Base-by-base conservation (phyloP, 2,329 filamentous ascomycete genomes). In the Penicillium sp. region DNA sequence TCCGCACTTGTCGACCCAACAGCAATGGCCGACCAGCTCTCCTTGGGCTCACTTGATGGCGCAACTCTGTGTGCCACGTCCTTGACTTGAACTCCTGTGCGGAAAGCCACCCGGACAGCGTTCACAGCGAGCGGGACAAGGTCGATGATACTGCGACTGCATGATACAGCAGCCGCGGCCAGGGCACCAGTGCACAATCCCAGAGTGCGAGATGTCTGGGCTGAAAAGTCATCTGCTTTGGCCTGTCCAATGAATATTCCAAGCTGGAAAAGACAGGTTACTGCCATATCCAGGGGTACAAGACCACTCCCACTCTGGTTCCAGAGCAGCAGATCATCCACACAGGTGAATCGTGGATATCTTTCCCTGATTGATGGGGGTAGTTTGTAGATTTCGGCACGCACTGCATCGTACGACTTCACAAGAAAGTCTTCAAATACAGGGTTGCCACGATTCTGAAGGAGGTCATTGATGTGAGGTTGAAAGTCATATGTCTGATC, bases 91-190 rank as follows among this genome's bases (percentile, higher is more conserved):
- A 50, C 31, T 50, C 49, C 49, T 4, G 33, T 50, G 18, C 49
- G 31, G 18, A 50, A 50, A 10, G 75, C 70, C 47, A 75, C 65
- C 41, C 69, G 61, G 31, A 77, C 73, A 13, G 70, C 65, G 55
- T 77, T 68, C n/a, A 76, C 67, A 24, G 72, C 72, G 27, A 73
- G 60, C 19, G 72, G 73, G 24, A 78, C 49, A 10, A 78, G 67
- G 7, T 75, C 73, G 0, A 70, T 64, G 14, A 71, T 54, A 10
- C 69, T 72, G 39, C 67, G 64, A 19, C 67, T 64, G 27, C 66
- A 70, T 24, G 67, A 67, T 36, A 75, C 65, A 14, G 74, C 73
- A 10, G 72, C 62, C 10, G 73, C 69, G 10, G 73, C 65, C 37
- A 76, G 65, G 54, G 70, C 57, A 53, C 73, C 73, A 40, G 73